Evolutionary conservation across 2,329 filamentous ascomycete species (phyloP).

Genomic region (Arthrobotrys entomopaga): DNA sequence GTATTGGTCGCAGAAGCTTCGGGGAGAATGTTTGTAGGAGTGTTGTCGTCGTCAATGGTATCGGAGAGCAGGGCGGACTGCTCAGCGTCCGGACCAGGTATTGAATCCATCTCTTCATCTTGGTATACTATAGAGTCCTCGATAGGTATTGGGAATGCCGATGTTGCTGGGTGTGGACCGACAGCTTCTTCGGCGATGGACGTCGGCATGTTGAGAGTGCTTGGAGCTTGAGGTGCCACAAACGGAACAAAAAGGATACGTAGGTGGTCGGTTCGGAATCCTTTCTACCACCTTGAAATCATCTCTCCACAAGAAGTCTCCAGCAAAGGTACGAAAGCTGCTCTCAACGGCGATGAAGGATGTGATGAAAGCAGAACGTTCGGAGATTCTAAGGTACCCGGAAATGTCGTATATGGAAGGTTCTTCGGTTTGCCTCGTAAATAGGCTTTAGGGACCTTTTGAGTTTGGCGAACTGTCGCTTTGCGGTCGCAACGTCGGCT

Average conservation of each 20-base stretch:
- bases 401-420: slow-evolving; percentile 7
- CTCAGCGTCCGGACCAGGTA: slow-evolving; percentile 21
- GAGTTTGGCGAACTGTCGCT: slow-evolving; percentile 44
- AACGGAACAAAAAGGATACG: slow-evolving; percentile 17
- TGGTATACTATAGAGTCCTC: slow-evolving; percentile 7
- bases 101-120: slow-evolving; percentile 32
- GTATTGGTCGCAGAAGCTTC: slow-evolving; percentile 7
- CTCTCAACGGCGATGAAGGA: slow-evolving; percentile 1
- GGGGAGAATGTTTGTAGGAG: not conserved
- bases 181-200: slow-evolving; percentile 32
- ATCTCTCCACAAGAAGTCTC: slow-evolving; percentile 19
- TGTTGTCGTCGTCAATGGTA: slow-evolving; percentile 10
- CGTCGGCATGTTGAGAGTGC: slow-evolving; percentile 38
- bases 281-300: slow-evolving; percentile 36
- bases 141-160: slow-evolving; percentile 13
- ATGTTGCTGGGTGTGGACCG: slow-evolving; percentile 16
- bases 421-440: slow-evolving; percentile 32
- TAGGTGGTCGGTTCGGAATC: slow-evolving; percentile 31
- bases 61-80: slow-evolving; percentile 7
- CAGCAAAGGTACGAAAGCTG: too few relatives aligned
- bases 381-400: slow-evolving; percentile 18
- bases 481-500: slow-evolving; percentile 1
- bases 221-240: slow-evolving; percentile 20
- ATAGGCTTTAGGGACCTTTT: not conserved
- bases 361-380: not conserved